phyloP scores from a whole-genome alignment of 106 monocot species.

The Xerophyta viscosa region DNA sequence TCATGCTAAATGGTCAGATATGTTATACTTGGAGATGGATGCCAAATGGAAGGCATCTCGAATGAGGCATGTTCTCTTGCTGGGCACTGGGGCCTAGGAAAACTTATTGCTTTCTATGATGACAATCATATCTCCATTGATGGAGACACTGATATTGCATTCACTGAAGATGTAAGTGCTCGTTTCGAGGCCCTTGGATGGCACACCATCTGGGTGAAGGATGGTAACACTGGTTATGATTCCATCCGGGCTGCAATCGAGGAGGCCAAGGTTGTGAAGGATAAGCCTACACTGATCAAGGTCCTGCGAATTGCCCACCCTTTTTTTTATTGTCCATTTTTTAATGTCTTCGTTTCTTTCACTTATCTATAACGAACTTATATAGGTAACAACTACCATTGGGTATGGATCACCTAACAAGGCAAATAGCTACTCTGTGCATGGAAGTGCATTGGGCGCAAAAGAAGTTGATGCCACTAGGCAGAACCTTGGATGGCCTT shows the following conservation, averaged over 20 bases:
- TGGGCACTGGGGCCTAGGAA: conserved; percentile 93
- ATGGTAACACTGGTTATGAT: conserved; percentile 72
- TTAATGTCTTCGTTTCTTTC: not conserved
- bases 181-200: conserved; percentile 95
- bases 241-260: conserved; percentile 60
- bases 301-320: conserved; percentile 6
- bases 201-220: conserved; percentile 99
- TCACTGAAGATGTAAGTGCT: conserved; percentile 83
- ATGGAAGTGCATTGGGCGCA: conserved; percentile 85
- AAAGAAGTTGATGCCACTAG: conserved; percentile 97
- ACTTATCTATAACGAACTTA: not conserved
- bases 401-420: conserved; percentile 84
- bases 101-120: conserved; percentile 93
- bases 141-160: conserved; percentile 95
- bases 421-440: conserved; percentile 59
- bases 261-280: conserved; percentile 63
- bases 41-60: conserved; percentile 71
- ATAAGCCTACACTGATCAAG: conserved; percentile 73
- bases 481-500: conserved; percentile 76
- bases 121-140: conserved; percentile 98
- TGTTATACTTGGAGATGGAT: conserved; percentile 63
- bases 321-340: not conserved
- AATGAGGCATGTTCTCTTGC: conserved; percentile 84
- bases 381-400: conserved; percentile 75
- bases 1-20: conserved; percentile 39